Base-by-base conservation (phyloP, 148 eudicot species). In the Bassia scoparia region DNA sequence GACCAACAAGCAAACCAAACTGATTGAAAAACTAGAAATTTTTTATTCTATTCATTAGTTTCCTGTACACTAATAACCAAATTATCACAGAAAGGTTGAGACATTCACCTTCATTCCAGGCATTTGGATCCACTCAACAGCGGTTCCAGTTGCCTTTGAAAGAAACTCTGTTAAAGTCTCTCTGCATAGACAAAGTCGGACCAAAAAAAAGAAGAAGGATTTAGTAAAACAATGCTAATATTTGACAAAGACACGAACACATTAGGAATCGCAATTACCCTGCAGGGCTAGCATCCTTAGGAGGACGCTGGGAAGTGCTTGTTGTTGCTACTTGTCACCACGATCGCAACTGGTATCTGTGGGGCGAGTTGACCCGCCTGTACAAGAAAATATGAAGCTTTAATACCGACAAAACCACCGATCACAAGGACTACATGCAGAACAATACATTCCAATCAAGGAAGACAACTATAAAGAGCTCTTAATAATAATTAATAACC, bases 111-210 rank as follows among this genome's bases (percentile, higher is more conserved):
- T 85, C 86, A 85, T 83, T 59, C 88, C 86, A 71, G 85, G 82
- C 82, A 85, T 81, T 78, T 79, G 86, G 83, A 85, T 80, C 88
- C 88, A 85, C 74, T 85, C 88, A 70, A 85, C 70, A 24, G 82
- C 88, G 78, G 88, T 85, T 85, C 88, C 88, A 74, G 86, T 83
- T 48, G 88, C 88, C 83, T 85, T 85, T 20, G 86, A 78, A 61
- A 85, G 82, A 79, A 85, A 85, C 84, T 83, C 88, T 85, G 80
- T 68, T 79, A 78, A 76, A 74, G 84, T 81, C 55, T 85, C 88
- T 85, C 86, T 73, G 88, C 86, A 73, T 77, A 67, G 79, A 80
- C 79, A 85, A 78, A 85, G 84, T 61, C 88, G 81, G 34, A 69
- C 35, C 64, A 49, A 37, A 44, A 31, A 15, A 65, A 27, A 30